Base-by-base conservation (phyloP, 2,329 filamentous ascomycete genomes). In the Aspergillus novoparasiticus region DNA sequence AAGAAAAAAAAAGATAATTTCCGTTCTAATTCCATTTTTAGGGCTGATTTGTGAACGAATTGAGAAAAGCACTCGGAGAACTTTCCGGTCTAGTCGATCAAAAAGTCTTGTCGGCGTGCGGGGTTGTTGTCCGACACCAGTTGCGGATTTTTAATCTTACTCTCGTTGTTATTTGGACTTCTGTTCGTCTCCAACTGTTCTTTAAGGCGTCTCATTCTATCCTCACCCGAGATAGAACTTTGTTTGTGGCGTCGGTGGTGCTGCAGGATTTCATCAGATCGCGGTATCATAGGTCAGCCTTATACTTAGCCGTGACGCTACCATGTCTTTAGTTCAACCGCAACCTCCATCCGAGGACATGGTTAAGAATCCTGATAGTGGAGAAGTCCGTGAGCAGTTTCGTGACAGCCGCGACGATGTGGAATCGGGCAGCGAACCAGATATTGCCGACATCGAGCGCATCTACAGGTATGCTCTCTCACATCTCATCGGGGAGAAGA, bases 371-470 rank as follows among this genome's bases (percentile, higher is more conserved):
- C 46, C 58, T 19, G 39, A 36, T 45, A 21, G 54, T 28, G 41
- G 45, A 26, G 55, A 58, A 57, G 16, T 62, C 23, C 58, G 59
- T 11, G 65, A 64, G 32, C 54, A 45, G 14, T 60, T 59, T n/a
- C n/a, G 50, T 6, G 32, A 59, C 36, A 58, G 56, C 41, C 58
- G 51, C 14, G 68, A 70, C 16, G 69, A 69, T 23, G 65, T 68
- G 2, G 70, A 75, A 43, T 62, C 70, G 3, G 66, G 64, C n/a
- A 60, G 64, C 48, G 75, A 76, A 60, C 70, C 73, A 34, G 72
- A 71, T 60, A 58, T 73, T 21, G 75, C 71, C 30, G 70, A 75
- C 45, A 74, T 79, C 46, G 76, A 79, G 63, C 76, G 77, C 12
- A 75, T 79, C 43, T 79, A 79, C 66, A 72, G 72, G 77, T 79